Percentiles rank a stretch among this genome's conserved stretches.
phyloP scores from a whole-genome alignment of 1,139 yeast genomes.

The Geotrichum restrictum region DNA sequence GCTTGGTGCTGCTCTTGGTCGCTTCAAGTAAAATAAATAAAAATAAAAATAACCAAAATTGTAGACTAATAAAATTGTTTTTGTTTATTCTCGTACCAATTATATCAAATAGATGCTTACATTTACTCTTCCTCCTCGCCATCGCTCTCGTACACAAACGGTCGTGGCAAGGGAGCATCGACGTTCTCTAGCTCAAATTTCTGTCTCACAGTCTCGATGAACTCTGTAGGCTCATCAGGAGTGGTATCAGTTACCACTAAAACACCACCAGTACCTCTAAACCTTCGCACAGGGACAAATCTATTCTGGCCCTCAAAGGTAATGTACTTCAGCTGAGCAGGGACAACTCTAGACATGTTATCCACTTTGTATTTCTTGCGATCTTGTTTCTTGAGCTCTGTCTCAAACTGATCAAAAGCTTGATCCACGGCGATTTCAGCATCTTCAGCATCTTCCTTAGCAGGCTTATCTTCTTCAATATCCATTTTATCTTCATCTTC shows the following conservation, averaged over 20 bases:
- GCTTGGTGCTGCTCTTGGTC: constrained; percentile 35
- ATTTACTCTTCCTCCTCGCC: constrained; percentile 22
- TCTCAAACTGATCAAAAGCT: constrained; percentile 25
- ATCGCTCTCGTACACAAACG: constrained; percentile 62
- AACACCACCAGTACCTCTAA: constrained; percentile 76
- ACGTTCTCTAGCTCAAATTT: constrained; percentile 42
- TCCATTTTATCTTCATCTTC: constrained; percentile 29
- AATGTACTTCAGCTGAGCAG: constrained; percentile 81
- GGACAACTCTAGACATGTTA: constrained; percentile 84
- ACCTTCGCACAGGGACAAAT: constrained; percentile 77
- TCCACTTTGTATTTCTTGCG: constrained; percentile 54
- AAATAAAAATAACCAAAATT: too few species aligned
- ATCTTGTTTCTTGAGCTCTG: constrained; percentile 42
- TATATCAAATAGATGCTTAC: constrained; percentile 1
- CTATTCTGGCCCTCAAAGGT: constrained; percentile 73
- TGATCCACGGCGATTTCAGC: constrained; percentile 24
- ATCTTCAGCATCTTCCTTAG: constrained; percentile 21
- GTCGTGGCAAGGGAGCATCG: constrained; percentile 89
- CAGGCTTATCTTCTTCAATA: constrained; percentile 33
- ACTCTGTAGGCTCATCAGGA: constrained; percentile 62
- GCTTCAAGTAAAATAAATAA: constrained; percentile 29
- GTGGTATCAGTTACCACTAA: constrained; percentile 68
- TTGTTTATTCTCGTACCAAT: background rate
- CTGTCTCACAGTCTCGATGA: constrained; percentile 83
- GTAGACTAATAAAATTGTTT: background rate